Conservation (phyloP, 208 protist genomes). For the Acanthamoeba triangularis region DNA sequence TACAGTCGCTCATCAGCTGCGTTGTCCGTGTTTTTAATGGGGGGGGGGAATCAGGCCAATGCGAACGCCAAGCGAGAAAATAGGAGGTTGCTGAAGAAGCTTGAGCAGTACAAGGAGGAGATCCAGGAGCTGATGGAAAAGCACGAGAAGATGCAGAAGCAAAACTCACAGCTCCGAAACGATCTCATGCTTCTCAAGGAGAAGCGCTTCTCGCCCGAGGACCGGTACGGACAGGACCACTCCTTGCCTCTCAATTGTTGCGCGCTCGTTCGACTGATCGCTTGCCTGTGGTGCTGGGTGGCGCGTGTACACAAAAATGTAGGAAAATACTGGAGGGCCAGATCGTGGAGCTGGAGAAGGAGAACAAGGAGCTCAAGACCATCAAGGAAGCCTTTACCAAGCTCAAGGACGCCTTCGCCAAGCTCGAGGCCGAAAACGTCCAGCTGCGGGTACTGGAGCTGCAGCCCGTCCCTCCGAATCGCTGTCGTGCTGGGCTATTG, state of each 20-base stretch:
- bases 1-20: too few relatives aligned
- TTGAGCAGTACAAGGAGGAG: slow-evolving; percentile 70
- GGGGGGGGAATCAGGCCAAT: too few relatives aligned
- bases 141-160: slow-evolving; percentile 70
- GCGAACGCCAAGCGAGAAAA: slow-evolving; percentile 45
- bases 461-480: neutral
- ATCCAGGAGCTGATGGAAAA: slow-evolving; percentile 68
- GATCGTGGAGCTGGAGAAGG: slow-evolving; percentile 43
- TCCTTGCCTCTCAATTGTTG: neutral
- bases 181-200: slow-evolving; percentile 58
- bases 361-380: slow-evolving; percentile 32
- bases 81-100: neutral
- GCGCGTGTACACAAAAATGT: neutral
- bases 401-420: slow-evolving; percentile 30
- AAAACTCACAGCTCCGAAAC: slow-evolving; percentile 53
- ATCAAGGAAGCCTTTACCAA: slow-evolving; percentile 32
- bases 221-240: neutral
- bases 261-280: neutral
- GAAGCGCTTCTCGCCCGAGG: slow-evolving; percentile 26
- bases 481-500: neutral
- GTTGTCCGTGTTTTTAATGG: too few relatives aligned
- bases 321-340: slow-evolving; percentile 25
- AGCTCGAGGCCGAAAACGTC: slow-evolving; percentile 11
- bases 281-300: neutral
- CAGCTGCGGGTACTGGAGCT: neutral